Conservation (phyloP, 2,329 filamentous ascomycete genomes). For the Aciculosporium take region DNA sequence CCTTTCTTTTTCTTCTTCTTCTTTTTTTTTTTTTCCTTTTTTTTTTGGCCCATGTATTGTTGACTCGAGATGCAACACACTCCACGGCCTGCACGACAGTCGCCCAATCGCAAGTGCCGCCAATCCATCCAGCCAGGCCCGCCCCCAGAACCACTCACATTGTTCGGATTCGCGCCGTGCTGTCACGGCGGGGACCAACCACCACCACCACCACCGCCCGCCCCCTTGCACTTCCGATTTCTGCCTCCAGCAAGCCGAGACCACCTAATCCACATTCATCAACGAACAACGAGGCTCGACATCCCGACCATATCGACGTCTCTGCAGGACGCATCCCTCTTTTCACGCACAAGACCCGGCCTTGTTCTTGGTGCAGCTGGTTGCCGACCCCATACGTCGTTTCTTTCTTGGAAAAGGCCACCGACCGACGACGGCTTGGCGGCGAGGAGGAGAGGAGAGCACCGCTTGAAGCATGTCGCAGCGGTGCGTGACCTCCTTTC, state of each 20-base stretch:
- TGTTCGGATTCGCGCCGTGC: too few species aligned
- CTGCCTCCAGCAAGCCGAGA: too few species aligned
- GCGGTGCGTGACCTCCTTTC: conserved; percentile 13
- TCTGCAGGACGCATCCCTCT: neutral
- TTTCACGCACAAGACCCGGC: neutral
- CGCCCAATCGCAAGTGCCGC: too few species aligned
- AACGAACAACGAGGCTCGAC: neutral
- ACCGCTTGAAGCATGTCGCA: conserved; percentile 22
- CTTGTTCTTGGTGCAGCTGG: too few species aligned
- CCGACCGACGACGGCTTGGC: neutral
- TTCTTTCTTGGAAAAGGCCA: neutral
- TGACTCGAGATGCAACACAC: too few species aligned
- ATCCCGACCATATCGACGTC: neutral
- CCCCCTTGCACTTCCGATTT: neutral
- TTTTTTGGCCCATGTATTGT: too few species aligned
- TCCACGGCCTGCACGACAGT: too few species aligned
- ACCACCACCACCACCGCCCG: neutral
- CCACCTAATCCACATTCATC: conserved; percentile 7
- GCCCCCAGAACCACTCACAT: too few species aligned
- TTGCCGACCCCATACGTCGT: neutral
- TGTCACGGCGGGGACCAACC: neutral
- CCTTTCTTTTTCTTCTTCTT: too few species aligned
- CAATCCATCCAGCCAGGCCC: too few species aligned
- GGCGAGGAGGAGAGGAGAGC: neutral
- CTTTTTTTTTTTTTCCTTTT: too few species aligned